Conservation (phyloP, 495 filamentous ascomycete species). For the Astrothelium subdiscretum region DNA sequence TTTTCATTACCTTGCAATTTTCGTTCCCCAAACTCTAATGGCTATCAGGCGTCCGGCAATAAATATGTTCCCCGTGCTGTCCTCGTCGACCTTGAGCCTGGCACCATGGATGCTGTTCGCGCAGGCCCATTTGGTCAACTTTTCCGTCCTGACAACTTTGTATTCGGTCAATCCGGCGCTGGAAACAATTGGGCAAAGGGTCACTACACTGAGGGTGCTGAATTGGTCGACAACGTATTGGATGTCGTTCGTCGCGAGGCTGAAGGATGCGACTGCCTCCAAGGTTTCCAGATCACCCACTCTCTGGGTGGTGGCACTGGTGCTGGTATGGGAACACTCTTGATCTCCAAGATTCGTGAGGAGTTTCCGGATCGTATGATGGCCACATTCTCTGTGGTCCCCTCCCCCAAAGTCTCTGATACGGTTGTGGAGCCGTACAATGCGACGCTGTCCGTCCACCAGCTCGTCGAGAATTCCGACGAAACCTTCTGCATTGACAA, state of each 20-base stretch:
- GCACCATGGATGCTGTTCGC: constrained; percentile 99
- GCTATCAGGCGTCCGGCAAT: constrained; percentile 70
- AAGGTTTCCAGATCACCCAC: constrained; percentile 99
- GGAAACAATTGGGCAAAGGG: constrained; percentile 99
- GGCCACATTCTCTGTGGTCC: constrained; percentile 99
- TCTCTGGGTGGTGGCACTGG: constrained; percentile 99
- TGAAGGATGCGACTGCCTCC: constrained; percentile 97
- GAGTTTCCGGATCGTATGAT: constrained; percentile 99
- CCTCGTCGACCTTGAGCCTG: constrained; percentile 97
- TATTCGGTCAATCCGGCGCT: constrained; percentile 98
- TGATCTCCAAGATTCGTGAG: constrained; percentile 99
- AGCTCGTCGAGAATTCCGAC: constrained; percentile 99
- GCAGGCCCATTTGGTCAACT: constrained; percentile 98
- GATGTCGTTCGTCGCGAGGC: constrained; percentile 99
- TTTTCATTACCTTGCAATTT: constrained; percentile 8
- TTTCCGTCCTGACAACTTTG: constrained; percentile 99
- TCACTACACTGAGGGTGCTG: constrained; percentile 99
- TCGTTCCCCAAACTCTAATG: constrained; percentile 13
- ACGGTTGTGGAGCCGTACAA: constrained; percentile 99
- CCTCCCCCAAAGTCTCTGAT: constrained; percentile 99
- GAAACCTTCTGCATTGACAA: constrained; percentile 99
- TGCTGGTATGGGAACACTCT: constrained; percentile 98
- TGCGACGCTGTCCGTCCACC: constrained; percentile 96
- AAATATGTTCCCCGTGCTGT: constrained; percentile 99
- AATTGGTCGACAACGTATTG: constrained; percentile 95